Conservation (phyloP, 169 alveolate genomes). For the Eimeria praecox region DNA sequence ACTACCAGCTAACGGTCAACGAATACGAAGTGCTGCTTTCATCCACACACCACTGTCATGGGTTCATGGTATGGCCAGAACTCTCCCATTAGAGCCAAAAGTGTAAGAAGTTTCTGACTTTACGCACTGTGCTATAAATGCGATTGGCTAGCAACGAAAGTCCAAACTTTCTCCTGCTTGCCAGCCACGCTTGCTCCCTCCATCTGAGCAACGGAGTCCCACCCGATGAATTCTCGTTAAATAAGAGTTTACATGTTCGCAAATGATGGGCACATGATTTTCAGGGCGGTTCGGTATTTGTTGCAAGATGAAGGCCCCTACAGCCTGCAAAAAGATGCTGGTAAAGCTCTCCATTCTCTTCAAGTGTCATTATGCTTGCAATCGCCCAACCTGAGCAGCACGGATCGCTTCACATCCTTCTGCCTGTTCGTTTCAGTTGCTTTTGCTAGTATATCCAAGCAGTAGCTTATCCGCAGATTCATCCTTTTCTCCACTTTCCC, state of each 20-base stretch:
- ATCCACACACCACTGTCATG: no score
- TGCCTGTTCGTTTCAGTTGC: constrained; percentile 25
- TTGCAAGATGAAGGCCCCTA: no score
- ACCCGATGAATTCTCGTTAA: neutral
- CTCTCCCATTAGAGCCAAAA: neutral
- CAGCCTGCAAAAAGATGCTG: neutral
- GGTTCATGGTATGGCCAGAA: neutral
- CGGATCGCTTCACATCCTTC: constrained; percentile 33
- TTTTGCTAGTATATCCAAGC: constrained; percentile 52
- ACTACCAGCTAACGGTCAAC: neutral
- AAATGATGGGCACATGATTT: neutral
- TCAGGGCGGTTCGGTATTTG: neutral
- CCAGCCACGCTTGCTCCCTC: constrained; percentile 66
- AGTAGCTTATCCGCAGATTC: constrained; percentile 48
- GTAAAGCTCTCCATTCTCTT: neutral
- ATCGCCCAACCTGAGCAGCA: constrained; percentile 55
- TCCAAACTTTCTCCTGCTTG: constrained; percentile 26
- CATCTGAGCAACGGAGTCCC: constrained; percentile 17
- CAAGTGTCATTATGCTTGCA: neutral
- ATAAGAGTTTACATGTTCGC: neutral
- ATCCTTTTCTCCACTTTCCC: constrained; percentile 44
- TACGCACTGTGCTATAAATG: neutral
- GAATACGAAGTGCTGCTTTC: neutral
- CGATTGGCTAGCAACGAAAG: constrained; percentile 34
- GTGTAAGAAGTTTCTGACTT: no score